A percentile compares a stretch with the other conserved stretches of the same genome.
These are phyloP conservation scores for Phytophthora cactorum DNA, from an alignment of 352 stramenopile genomes.

Conservation along the genomic window DNA sequence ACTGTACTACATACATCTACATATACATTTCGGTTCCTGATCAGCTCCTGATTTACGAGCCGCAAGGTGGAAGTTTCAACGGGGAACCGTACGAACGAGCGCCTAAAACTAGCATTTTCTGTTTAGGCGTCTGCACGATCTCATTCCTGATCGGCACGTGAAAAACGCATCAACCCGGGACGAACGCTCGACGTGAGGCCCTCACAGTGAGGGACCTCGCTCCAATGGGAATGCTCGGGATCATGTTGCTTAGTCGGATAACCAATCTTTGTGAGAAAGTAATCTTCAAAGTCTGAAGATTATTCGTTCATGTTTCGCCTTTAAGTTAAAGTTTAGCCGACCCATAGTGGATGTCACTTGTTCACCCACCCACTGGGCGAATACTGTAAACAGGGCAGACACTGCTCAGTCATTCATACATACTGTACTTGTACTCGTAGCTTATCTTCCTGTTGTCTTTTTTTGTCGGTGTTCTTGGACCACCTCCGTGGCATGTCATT, in stretches of 20 bases:
- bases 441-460: not conserved
- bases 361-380: no score
- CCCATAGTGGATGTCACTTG: not conserved
- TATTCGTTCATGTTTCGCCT: constrained; percentile 1
- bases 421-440: no score
- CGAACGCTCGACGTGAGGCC: not conserved
- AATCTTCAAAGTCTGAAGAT: constrained; percentile 10
- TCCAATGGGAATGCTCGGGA: constrained; percentile 14
- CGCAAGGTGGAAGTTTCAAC: not conserved
- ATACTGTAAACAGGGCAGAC: not conserved
- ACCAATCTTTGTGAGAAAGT: not conserved
- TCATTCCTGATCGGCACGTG: constrained; percentile 11
- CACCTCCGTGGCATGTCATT: not conserved
- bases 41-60: not conserved
- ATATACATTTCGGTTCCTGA: no score
- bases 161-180: not conserved
- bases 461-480: not conserved
- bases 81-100: not conserved
- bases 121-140: constrained; percentile 10
- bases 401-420: constrained; percentile 5
- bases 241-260: not conserved
- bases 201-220: not conserved
- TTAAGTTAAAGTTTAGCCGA: not conserved
- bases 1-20: not conserved
- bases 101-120: constrained; percentile 3